Percentiles rank a stretch among this genome's conserved stretches.
Conservation (phyloP, 129 eudicot genomes). For the Glebionis coronaria region DNA sequence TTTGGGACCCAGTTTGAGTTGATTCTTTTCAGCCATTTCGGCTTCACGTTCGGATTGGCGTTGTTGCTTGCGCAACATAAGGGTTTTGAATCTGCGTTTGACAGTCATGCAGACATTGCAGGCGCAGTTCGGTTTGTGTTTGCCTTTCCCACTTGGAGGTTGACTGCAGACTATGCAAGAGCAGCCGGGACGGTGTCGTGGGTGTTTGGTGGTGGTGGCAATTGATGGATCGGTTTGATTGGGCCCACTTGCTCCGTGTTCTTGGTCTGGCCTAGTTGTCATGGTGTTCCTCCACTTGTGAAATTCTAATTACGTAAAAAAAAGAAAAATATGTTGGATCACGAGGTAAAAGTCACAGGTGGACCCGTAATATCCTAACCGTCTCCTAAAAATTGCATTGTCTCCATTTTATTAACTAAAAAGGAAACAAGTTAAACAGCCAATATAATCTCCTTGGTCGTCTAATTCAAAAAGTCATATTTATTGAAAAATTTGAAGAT, state of each 20-base stretch:
- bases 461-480: too few relatives aligned
- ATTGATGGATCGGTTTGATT: conserved; percentile 44
- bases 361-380: neutral
- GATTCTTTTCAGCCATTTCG: conserved; percentile 58
- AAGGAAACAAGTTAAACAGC: neutral
- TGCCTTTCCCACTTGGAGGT: conserved; percentile 97
- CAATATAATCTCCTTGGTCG: too few relatives aligned
- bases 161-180: conserved; percentile 96
- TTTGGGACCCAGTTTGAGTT: conserved; percentile 38
- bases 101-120: conserved; percentile 94
- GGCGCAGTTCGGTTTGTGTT: conserved; percentile 77
- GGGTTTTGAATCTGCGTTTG: conserved; percentile 84
- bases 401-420: neutral
- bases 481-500: too few relatives aligned
- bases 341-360: neutral
- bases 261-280: conserved; percentile 39
- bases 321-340: neutral
- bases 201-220: conserved; percentile 89
- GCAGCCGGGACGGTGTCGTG: conserved; percentile 94
- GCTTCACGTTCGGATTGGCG: conserved; percentile 96
- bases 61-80: conserved; percentile 86
- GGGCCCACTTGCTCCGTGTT: conserved; percentile 42
- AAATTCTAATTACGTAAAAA: conserved; percentile 39
- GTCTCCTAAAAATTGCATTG: neutral
- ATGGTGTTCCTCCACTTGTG: conserved; percentile 49